phyloP scores from a whole-genome alignment of 352 stramenopile genomes.

The Phytophthora lateralis region DNA sequence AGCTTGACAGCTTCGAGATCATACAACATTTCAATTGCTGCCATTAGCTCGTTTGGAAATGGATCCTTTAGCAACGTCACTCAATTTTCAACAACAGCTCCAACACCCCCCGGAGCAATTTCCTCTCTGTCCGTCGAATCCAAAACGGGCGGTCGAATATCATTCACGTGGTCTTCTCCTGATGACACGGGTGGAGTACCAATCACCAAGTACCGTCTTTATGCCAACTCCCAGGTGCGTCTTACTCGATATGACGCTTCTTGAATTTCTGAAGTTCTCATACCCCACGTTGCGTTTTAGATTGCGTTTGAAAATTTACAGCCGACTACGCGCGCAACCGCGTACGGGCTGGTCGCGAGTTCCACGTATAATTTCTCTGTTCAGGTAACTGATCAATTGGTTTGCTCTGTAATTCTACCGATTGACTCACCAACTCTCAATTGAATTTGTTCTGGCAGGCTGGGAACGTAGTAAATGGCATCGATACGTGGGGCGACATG shows the following conservation, averaged over 20 bases:
- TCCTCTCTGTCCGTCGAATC: slow-evolving; percentile 19
- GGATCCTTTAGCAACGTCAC: slow-evolving; percentile 41
- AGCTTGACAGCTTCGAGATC: slow-evolving; percentile 35
- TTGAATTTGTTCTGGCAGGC: slow-evolving; percentile 36
- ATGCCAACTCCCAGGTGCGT: slow-evolving; percentile 30
- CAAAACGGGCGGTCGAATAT: slow-evolving; percentile 47
- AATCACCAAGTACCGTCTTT: slow-evolving; percentile 68
- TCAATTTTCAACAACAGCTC: slow-evolving; percentile 43
- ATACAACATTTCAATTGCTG: slow-evolving; percentile 53
- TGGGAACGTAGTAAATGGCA: slow-evolving; percentile 41
- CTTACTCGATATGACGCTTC: not conserved
- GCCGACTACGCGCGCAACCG: slow-evolving; percentile 7
- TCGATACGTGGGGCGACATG: slow-evolving; percentile 52
- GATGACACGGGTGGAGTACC: slow-evolving; percentile 55
- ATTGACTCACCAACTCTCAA: not conserved
- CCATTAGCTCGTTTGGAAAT: slow-evolving; percentile 32
- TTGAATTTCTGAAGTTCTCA: not conserved
- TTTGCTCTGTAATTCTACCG: not conserved
- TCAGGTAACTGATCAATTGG: slow-evolving; percentile 37
- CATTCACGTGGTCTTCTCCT: slow-evolving; percentile 46
- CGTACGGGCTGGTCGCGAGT: slow-evolving; percentile 38
- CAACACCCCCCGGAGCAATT: slow-evolving; percentile 43
- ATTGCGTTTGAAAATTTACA: slow-evolving; percentile 24
- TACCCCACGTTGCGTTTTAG: slow-evolving; percentile 6
- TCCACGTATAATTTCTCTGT: slow-evolving; percentile 52